These are phyloP conservation scores for Hygrophoropsis aurantiaca DNA, from an alignment of 768 basidiomycete genomes.

Conservation along the genomic window DNA sequence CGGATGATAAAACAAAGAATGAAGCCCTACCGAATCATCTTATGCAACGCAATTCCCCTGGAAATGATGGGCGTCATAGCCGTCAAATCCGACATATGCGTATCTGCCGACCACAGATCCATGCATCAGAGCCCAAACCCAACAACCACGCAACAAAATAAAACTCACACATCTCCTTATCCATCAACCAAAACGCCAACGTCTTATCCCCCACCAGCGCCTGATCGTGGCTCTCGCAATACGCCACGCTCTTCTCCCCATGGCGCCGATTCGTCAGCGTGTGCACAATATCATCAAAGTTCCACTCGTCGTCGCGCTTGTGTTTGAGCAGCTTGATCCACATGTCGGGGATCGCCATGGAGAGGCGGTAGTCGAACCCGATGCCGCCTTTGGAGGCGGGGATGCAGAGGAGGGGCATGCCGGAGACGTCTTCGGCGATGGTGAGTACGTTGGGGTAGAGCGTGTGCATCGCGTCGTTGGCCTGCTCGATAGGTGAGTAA, in stretches of 20 bases:
- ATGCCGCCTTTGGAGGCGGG: conserved; percentile 82
- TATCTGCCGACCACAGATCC: conserved; percentile 60
- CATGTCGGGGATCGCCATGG: conserved; percentile 99
- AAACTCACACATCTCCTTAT: conserved; percentile 96
- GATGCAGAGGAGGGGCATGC: conserved; percentile 93
- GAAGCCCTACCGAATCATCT: conserved; percentile 84
- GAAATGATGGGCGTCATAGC: conserved; percentile 83
- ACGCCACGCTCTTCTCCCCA: conserved; percentile 88
- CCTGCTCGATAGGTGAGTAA: conserved; percentile 48
- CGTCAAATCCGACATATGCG: conserved; percentile 88
- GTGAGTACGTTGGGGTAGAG: conserved; percentile 82
- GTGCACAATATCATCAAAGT: conserved; percentile 81
- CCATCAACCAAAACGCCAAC: conserved; percentile 99
- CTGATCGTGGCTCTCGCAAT: conserved; percentile 97
- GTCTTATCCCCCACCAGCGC: conserved; percentile 99
- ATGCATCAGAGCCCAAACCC: background rate
- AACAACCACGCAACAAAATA: background rate
- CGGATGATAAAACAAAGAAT: background rate
- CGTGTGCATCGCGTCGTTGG: conserved; percentile 85
- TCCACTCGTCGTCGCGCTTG: conserved; percentile 82
- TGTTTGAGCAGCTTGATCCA: conserved; percentile 99
- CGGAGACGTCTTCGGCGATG: conserved; percentile 98
- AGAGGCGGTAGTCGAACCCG: conserved; percentile 96
- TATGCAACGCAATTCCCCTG: conserved; percentile 90
- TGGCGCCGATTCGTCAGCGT: conserved; percentile 89